Conservation (phyloP, 306 rosid species). For the Sechiopsis laciniata region DNA sequence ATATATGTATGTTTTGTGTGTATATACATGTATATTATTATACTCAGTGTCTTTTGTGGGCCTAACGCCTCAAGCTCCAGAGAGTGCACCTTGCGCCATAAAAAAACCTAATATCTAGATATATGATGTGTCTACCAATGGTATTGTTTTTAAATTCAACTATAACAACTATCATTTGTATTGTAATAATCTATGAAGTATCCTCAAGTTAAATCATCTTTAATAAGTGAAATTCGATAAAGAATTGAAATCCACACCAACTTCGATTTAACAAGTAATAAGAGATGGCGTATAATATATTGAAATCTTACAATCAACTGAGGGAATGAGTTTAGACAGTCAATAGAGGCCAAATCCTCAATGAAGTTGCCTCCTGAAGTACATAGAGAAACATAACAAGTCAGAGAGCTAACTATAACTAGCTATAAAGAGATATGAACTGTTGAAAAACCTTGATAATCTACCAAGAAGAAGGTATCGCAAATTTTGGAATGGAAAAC, state of each 20-base stretch:
- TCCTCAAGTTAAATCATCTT: neutral
- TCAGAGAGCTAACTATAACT: slow-evolving; percentile 26
- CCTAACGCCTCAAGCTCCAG: too few relatives aligned
- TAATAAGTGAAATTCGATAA: neutral
- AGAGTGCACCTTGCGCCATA: too few relatives aligned
- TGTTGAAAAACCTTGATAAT: slow-evolving; percentile 22
- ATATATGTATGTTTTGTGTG: too few relatives aligned
- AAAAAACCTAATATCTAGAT: neutral
- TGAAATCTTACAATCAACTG: slow-evolving; percentile 61
- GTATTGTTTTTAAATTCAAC: neutral
- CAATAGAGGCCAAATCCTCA: slow-evolving; percentile 60
- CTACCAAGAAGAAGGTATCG: slow-evolving; percentile 80
- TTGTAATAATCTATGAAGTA: neutral
- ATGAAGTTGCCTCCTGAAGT: slow-evolving; percentile 72
- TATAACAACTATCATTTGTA: neutral
- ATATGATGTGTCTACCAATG: neutral
- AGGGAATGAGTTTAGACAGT: slow-evolving; percentile 67
- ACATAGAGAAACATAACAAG: slow-evolving; percentile 20
- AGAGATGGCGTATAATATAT: neutral
- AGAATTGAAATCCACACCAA: neutral
- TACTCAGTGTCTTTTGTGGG: too few relatives aligned
- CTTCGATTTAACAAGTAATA: neutral
- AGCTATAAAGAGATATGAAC: neutral
- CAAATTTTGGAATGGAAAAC: slow-evolving; percentile 60
- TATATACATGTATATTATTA: too few relatives aligned